Conservation (phyloP, 108 stramenopile genomes). For the Pseudonitzschia pungens region DNA sequence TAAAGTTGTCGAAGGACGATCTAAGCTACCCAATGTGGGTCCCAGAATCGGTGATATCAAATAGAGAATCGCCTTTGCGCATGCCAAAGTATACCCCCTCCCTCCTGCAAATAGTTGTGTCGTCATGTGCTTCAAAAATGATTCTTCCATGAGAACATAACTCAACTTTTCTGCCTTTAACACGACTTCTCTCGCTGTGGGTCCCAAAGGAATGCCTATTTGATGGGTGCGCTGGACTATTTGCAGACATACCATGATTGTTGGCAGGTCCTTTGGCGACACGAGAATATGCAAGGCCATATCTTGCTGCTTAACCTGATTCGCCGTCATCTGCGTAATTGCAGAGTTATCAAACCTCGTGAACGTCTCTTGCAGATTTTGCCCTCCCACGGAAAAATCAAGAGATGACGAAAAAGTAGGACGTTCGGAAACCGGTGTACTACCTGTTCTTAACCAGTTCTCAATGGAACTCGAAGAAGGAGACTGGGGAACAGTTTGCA, state of each 20-base stretch:
- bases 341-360: background rate
- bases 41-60: background rate
- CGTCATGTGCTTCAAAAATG: background rate
- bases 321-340: background rate
- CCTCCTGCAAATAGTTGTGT: background rate
- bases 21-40: background rate
- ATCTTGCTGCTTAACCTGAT: background rate
- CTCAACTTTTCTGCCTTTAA: background rate
- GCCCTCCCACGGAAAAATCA: too few species aligned
- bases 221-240: background rate
- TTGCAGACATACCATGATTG: conserved; percentile 5
- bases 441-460: background rate
- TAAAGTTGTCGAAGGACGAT: background rate
- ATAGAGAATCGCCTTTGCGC: background rate
- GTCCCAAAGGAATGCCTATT: conserved; percentile 5
- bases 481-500: background rate
- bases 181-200: conserved; percentile 5
- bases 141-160: conserved; percentile 2
- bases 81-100: background rate
- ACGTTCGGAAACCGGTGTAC: background rate
- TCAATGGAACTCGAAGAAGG: background rate
- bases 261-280: conserved; percentile 1
- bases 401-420: too few species aligned
- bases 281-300: conserved; percentile 2
- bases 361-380: background rate